A percentile compares a stretch with the other conserved stretches of the same genome.
Evolutionary conservation across 1,284 basidiomycete genomes (phyloP).

Genomic region (Sphagnurus paluster): DNA sequence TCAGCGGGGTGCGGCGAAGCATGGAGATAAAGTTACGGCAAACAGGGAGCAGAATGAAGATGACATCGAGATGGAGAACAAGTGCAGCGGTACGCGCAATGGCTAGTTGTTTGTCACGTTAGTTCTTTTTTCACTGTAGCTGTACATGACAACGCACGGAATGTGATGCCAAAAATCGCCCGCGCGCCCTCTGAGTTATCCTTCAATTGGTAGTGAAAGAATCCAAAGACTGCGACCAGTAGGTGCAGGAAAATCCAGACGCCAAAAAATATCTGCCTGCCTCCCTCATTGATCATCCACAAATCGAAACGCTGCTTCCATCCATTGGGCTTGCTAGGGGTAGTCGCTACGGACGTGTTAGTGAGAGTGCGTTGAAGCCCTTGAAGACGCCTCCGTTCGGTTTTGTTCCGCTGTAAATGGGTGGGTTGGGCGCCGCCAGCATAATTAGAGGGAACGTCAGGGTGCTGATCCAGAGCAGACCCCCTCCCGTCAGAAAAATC

Average conservation of each 20-base stretch:
- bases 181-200: conserved; percentile 73
- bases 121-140: conserved; percentile 1
- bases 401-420: conserved; percentile 74
- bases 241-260: conserved; percentile 76
- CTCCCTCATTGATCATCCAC: conserved; percentile 93
- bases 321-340: conserved; percentile 36
- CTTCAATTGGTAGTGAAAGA: conserved; percentile 75
- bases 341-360: conserved; percentile 29
- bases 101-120: conserved; percentile 39
- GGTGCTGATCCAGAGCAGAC: conserved; percentile 52
- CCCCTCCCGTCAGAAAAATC: conserved; percentile 67
- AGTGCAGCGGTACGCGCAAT: conserved; percentile 84
- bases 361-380: conserved; percentile 67
- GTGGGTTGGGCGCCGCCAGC: conserved; percentile 34
- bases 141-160: conserved; percentile 50
- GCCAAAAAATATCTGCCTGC: conserved; percentile 73
- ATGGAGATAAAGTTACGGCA: conserved; percentile 90
- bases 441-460: conserved; percentile 42
- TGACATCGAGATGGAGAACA: conserved; percentile 83
- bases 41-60: conserved; percentile 88
- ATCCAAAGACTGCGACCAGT: conserved; percentile 72
- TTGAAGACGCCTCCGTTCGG: conserved; percentile 75
- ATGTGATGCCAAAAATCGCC: conserved; percentile 69
- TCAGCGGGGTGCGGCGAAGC: conserved; percentile 78
- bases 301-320: conserved; percentile 51